Evolutionary conservation across 2,329 filamentous ascomycete genomes (phyloP), one percentile per base, ranked within the genome.

Genomic region (Colletotrichum agaves): DNA sequence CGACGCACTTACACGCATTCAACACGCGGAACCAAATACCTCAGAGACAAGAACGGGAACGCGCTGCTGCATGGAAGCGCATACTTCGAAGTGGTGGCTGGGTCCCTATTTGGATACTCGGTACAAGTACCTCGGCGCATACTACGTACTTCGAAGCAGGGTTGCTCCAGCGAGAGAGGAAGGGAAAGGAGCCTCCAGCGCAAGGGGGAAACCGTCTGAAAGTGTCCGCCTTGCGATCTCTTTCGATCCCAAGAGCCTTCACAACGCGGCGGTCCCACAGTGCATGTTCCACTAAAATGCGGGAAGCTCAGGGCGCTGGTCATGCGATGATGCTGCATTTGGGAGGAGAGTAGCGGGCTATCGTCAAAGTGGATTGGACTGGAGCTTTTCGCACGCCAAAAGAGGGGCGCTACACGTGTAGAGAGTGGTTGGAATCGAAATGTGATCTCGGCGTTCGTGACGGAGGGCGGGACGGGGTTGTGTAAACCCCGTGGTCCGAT

Each of bases 381-480:
- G 21, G 27, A 53, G 50, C 31, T 33, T 50, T 44, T 44, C 27
- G 59, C 37, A 44, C 37, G 44, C 19, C 44, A 63, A 44, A 21
- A 50, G 39, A 37, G 49, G 49, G 43, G 37, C n/a, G 7, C 21
- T 43, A n/a, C n/a, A n/a, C n/a, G n/a, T n/a, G n/a, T n/a, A 33
- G 5, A 39, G 21, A 27, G 47, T 64, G 61, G 46, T 67, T 63
- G 21, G 60, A 53, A 67, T 67, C 59, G 52, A 67, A 63, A 39
- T 52, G n/a, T 64, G 39, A 63, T 59, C 31, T 63, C 64, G 60
- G 64, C 60, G 52, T 67, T 67, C 58, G 58, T 55, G 52, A 46
- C 64, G 52, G 64, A 67, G 64, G 59, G 63, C 63, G 63, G 60
- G 37, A 44, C 64, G 64, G 64, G 53, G 41, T 57, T 27, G 63